phyloP scores from a whole-genome alignment of 257 asterid genomes.

The Solanum bukasovii region DNA sequence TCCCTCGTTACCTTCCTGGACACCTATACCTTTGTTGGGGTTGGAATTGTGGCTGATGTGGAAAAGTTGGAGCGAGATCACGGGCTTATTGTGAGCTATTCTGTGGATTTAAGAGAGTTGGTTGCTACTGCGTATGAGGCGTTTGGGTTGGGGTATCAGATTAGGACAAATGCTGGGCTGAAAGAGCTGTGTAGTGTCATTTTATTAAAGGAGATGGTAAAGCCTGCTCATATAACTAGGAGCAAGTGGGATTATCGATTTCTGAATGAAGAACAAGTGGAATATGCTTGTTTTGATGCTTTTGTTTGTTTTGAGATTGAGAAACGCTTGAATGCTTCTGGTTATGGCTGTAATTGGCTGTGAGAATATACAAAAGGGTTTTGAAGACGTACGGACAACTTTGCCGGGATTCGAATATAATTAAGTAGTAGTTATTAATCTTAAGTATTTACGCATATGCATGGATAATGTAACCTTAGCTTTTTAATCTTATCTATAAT shows the following conservation, averaged over 20 bases:
- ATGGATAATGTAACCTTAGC: too few species aligned
- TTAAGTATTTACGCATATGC: too few species aligned
- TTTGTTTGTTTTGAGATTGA: background rate
- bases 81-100: background rate
- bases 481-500: too few species aligned
- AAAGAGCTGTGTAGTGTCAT: background rate
- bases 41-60: background rate
- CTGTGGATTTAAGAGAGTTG: background rate
- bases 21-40: background rate
- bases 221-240: background rate
- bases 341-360: too few species aligned
- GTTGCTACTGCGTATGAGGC: background rate
- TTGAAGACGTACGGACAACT: too few species aligned
- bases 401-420: too few species aligned
- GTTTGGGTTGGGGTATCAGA: background rate
- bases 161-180: too few species aligned
- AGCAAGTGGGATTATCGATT: background rate
- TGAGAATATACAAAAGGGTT: too few species aligned
- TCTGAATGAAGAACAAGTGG: background rate
- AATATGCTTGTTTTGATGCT: background rate
- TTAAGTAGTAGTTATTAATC: too few species aligned
- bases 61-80: background rate
- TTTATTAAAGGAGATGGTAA: background rate
- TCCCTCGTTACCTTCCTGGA: background rate
- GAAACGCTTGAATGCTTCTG: background rate